phyloP scores from a whole-genome alignment of 2,329 filamentous ascomycete genomes.

The Torrubiella hemipterigena region DNA sequence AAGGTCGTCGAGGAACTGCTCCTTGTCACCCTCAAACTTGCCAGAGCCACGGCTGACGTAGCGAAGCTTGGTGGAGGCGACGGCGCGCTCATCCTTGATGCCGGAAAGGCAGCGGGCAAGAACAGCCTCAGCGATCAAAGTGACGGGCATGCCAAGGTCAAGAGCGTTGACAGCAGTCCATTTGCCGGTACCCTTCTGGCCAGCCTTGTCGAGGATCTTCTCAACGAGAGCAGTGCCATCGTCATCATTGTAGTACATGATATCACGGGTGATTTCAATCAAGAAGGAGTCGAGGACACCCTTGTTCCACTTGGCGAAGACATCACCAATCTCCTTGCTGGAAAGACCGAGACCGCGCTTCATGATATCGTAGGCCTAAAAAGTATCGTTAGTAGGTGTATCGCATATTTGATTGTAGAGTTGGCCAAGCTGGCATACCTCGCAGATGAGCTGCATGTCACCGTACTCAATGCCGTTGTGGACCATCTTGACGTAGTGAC shows the following conservation, averaged over 20 bases:
- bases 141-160: conserved; percentile 97
- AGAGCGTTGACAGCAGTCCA: conserved; percentile 99
- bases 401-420: not conserved
- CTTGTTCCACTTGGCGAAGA: conserved; percentile 94
- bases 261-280: conserved; percentile 97
- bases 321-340: conserved; percentile 91
- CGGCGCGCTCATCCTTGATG: conserved; percentile 84
- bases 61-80: conserved; percentile 66
- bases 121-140: conserved; percentile 93
- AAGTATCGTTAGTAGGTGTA: conserved; percentile 10
- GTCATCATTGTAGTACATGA: conserved; percentile 96
- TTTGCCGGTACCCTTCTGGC: conserved; percentile 99
- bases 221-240: conserved; percentile 84
- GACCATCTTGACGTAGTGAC: conserved; percentile 99
- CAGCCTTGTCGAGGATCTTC: conserved; percentile 97
- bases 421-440: conserved; percentile 47
- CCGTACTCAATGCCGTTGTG: conserved; percentile 99
- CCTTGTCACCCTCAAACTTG: conserved; percentile 77
- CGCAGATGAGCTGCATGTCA: conserved; percentile 99
- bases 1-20: conserved; percentile 89
- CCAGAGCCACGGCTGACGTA: conserved; percentile 61
- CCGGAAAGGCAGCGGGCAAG: conserved; percentile 88
- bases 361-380: conserved; percentile 96
- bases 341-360: conserved; percentile 88
- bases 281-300: conserved; percentile 98